phyloP scores from a whole-genome alignment of 257 asterid species.

The Penstemon barbatus region DNA sequence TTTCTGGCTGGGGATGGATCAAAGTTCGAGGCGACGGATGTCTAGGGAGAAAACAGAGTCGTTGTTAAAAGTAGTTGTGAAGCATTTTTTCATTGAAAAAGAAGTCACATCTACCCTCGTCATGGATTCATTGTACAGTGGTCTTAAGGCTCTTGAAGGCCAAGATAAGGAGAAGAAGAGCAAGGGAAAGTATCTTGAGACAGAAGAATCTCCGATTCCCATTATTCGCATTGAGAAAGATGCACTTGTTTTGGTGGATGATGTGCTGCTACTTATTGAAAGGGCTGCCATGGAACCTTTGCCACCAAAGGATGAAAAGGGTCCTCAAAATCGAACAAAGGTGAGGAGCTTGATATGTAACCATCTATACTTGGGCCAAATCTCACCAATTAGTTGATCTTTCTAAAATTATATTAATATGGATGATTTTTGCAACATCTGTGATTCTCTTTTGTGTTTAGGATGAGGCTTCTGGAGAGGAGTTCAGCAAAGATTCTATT shows the following conservation, averaged over 20 bases:
- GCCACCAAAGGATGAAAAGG: conserved; percentile 96
- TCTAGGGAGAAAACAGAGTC: conserved; percentile 72
- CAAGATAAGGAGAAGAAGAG: conserved; percentile 65
- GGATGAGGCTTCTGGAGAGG: conserved; percentile 88
- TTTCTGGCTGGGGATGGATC: conserved; percentile 87
- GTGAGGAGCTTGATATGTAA: conserved; percentile 36
- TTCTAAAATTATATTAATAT: background rate
- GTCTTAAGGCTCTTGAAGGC: conserved; percentile 87
- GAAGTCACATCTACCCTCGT: conserved; percentile 96
- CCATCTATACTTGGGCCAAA: background rate
- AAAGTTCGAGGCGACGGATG: conserved; percentile 61
- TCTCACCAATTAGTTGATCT: background rate
- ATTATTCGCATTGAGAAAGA: conserved; percentile 68
- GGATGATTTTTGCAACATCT: background rate
- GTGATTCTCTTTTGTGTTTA: conserved; percentile 25
- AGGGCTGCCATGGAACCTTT: conserved; percentile 87
- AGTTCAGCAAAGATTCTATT: conserved; percentile 69
- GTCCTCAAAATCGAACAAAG: conserved; percentile 92
- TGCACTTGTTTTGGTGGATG: conserved; percentile 77
- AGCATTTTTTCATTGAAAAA: conserved; percentile 86
- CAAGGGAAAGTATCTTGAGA: conserved; percentile 52
- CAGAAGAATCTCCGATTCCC: conserved; percentile 63
- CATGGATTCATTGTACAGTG: conserved; percentile 94
- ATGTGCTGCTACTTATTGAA: conserved; percentile 78
- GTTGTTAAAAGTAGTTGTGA: conserved; percentile 77